Percentiles rank a stretch among this genome's conserved stretches.
Evolutionary conservation across 352 stramenopile species (phyloP).

Genomic region (Globisporangium apiculatum): DNA sequence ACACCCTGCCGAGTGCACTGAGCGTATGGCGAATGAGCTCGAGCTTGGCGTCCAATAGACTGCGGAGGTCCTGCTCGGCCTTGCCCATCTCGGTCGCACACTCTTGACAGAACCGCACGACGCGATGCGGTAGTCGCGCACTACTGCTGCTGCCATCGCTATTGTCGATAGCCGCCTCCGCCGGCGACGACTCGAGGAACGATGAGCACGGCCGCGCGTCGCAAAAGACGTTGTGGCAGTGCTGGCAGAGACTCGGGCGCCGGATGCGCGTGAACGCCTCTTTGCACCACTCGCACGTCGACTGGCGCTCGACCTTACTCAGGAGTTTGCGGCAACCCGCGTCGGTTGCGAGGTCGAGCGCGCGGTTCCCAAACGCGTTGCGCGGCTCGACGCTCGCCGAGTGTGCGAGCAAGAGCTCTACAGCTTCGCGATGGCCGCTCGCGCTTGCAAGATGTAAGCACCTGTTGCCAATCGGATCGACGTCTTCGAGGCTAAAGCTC

Average conservation of each 20-base stretch:
- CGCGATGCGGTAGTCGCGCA: constrained; percentile 1
- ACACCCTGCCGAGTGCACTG: constrained; percentile 19
- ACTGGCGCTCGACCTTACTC: constrained; percentile 51
- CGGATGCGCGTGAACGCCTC: constrained; percentile 61
- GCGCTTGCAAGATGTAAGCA: constrained; percentile 71
- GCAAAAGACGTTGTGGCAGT: constrained; percentile 76
- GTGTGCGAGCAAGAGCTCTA: constrained; percentile 67
- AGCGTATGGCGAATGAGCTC: constrained; percentile 47
- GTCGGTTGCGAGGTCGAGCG: constrained; percentile 67
- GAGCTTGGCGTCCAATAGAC: constrained; percentile 53
- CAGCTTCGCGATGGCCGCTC: constrained; percentile 48
- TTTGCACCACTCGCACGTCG: constrained; percentile 68
- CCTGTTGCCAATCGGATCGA: constrained; percentile 63
- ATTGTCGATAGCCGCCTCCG: neutral
- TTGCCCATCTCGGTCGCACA: constrained; percentile 67
- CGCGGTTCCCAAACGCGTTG: constrained; percentile 74
- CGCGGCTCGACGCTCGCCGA: constrained; percentile 42
- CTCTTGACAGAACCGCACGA: constrained; percentile 65
- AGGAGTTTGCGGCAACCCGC: constrained; percentile 49
- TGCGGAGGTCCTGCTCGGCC: constrained; percentile 56
- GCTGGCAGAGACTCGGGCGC: constrained; percentile 65
- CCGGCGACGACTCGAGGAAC: constrained; percentile 21
- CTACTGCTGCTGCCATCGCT: too few relatives aligned
- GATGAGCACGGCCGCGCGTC: constrained; percentile 72
- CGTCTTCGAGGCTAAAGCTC: constrained; percentile 59